Evolutionary conservation across 2,329 filamentous ascomycete species (phyloP), one percentile per base, ranked within the genome.

Genomic region (Ceratocystis lukuohia): DNA sequence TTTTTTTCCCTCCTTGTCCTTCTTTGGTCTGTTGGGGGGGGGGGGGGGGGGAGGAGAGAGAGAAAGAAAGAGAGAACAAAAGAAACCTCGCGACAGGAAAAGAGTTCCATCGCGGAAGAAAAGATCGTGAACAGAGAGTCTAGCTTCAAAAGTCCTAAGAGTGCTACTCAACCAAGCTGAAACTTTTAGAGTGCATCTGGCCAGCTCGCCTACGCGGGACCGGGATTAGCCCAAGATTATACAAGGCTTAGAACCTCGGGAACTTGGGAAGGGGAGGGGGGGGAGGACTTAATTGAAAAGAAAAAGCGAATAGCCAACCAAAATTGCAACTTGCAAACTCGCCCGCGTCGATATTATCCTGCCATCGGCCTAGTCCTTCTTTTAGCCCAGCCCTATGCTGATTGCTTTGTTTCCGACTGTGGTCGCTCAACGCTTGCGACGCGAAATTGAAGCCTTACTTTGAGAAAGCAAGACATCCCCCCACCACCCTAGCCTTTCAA

Each of bases 191-290:
- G 25, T n/a, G 25, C 15, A 30, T 33, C 30, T 33, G 5, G 25
- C 25, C 50, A 28, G 50, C 22, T 57, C 53, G 53, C 53, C 53
- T 57, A 57, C 53, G 53, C 53, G 53, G 53, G 5, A 57, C 53
- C 30, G 12, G 53, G 53, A 57, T 57, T 15, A 57, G n/a, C 25
- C 53, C 53, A 33, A 57, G 12, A 57, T 33, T 28, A 22, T 17
- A 48, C 28, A 1, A 33, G 37, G 45, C 61, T 46, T 15, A n/a
- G 25, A 20, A 61, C n/a, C 17, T 41, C 22, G 5, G 28, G 20
- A 28, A 10, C 37, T 44, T 7, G 15, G 6, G 33, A 28, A 8
- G 17, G 41, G 17, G 5, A 33, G 6, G 15, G 59, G 33, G 22
- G 59, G 33, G 22, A 61, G 15, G 33, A 62, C 17, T 44, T 17